phyloP scores from a whole-genome alignment of 768 basidiomycete species.

The Rickenella mellea region DNA sequence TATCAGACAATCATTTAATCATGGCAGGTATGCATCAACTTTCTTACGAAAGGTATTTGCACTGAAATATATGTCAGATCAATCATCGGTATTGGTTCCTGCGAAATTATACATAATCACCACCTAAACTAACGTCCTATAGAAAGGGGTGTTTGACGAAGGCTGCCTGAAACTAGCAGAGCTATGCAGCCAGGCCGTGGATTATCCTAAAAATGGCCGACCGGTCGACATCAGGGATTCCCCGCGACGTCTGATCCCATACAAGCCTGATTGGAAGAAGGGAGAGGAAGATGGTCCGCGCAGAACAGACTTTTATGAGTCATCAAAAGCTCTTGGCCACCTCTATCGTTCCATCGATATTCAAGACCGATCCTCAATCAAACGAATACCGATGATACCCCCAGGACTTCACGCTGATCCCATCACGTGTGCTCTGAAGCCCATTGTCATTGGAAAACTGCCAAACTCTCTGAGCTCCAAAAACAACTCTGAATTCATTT shows the following conservation, averaged over 20 bases:
- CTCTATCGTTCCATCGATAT: constrained; percentile 52
- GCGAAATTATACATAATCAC: background rate
- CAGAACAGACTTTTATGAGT: constrained; percentile 61
- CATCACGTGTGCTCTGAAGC: constrained; percentile 13
- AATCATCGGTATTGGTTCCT: constrained; percentile 45
- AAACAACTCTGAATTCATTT: constrained; percentile 15
- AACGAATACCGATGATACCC: constrained; percentile 6
- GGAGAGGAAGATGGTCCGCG: constrained; percentile 40
- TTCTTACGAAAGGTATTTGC: background rate
- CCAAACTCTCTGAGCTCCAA: constrained; percentile 14
- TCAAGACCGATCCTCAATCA: constrained; percentile 3
- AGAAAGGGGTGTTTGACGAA: constrained; percentile 55
- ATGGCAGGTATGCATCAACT: constrained; percentile 47
- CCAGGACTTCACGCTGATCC: constrained; percentile 22
- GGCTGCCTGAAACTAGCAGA: constrained; percentile 49
- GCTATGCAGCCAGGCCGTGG: constrained; percentile 61
- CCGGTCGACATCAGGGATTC: constrained; percentile 45
- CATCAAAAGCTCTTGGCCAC: constrained; percentile 58
- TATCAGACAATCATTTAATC: constrained; percentile 57
- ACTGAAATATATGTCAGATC: constrained; percentile 35
- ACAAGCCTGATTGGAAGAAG: constrained; percentile 75
- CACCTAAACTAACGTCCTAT: constrained; percentile 1
- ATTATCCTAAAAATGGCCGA: constrained; percentile 72
- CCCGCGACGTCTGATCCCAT: constrained; percentile 48
- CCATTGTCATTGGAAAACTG: constrained; percentile 15